Evolutionary conservation across 176 grass and related monocot species (phyloP).

Genomic region (Saccharum spontaneum): DNA sequence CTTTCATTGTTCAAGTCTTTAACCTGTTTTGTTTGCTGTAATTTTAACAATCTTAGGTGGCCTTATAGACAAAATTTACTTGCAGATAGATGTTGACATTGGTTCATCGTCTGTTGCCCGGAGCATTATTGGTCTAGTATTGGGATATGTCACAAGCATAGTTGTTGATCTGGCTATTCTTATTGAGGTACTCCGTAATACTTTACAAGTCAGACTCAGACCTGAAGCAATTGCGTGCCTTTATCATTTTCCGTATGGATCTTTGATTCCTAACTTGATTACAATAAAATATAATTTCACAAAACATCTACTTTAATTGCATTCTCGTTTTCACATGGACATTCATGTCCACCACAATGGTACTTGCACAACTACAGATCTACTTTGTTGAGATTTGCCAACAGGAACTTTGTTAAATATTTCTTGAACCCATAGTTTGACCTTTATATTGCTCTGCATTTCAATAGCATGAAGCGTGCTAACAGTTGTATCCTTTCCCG

Average conservation of each 20-base stretch:
- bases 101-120: slow-evolving; percentile 93
- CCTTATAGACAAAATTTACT: slow-evolving; percentile 26
- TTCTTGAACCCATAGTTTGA: background rate
- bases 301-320: background rate
- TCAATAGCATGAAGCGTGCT: slow-evolving; percentile 7
- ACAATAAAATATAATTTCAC: background rate
- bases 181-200: slow-evolving; percentile 62
- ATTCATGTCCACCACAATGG: slow-evolving; percentile 3
- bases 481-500: background rate
- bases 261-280: background rate
- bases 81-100: slow-evolving; percentile 99
- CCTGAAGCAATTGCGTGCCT: background rate
- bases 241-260: background rate
- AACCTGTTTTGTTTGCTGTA: background rate
- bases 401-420: background rate
- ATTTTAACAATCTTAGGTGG: slow-evolving; percentile 4
- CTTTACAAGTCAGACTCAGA: background rate
- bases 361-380: background rate
- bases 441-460: background rate
- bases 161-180: slow-evolving; percentile 96
- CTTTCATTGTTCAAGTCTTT: background rate
- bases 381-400: background rate
- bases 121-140: slow-evolving; percentile 91
- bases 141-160: slow-evolving; percentile 93
- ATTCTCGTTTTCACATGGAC: background rate